Evolutionary conservation across 2,329 filamentous ascomycete genomes (phyloP), one percentile per base, ranked within the genome.

Genomic region (Pseudocercospora fuligena): DNA sequence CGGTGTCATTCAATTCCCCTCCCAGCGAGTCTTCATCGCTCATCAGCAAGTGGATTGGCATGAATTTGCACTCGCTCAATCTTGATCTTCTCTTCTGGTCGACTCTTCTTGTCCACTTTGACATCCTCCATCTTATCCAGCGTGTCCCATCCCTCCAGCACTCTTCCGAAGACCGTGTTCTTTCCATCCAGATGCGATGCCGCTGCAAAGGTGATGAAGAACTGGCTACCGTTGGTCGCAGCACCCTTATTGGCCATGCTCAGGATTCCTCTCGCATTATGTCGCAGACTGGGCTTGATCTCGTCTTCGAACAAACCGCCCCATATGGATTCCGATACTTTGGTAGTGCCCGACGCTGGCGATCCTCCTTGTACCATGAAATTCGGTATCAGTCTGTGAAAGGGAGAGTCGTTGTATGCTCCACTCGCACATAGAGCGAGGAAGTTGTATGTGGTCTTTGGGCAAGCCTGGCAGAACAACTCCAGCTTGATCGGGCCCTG

Each of bases 241-340:
- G 93, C 92, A 0, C 95, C 95, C 27, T 92, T 90, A 81, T 99
- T 99, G 70, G 95, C 95, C 95, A 98, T 98, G 82, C 90, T 94
- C 73, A 99, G 82, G 21, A 98, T 86, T 1, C 95, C 95, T 7
- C 94, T 93, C 60, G 93, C 93, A 0, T 94, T 96, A 83, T 98
- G 95, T 77, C 93, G 93, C 63, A 99, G 84, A 3, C 83, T 82
- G 1, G 89, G 82, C 64, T 88, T 85, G 74, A 97, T 92, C 83
- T 96, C 92, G 80, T 96, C 92, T 66, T 92, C 91, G 76, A 95
- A 95, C 65, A 80, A 70, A 27, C 82, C 84, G 71, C 88, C 88
- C 86, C 90, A 94, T 78, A 95, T 92, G 70, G 90, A 93, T 33
- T 84, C 83, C 73, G 80, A 80, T 70, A 73, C 68, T 71, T 80